Evolutionary conservation across 306 rosid genomes (phyloP), one percentile per base, ranked within the genome.

Genomic region (Vigna mungo): DNA sequence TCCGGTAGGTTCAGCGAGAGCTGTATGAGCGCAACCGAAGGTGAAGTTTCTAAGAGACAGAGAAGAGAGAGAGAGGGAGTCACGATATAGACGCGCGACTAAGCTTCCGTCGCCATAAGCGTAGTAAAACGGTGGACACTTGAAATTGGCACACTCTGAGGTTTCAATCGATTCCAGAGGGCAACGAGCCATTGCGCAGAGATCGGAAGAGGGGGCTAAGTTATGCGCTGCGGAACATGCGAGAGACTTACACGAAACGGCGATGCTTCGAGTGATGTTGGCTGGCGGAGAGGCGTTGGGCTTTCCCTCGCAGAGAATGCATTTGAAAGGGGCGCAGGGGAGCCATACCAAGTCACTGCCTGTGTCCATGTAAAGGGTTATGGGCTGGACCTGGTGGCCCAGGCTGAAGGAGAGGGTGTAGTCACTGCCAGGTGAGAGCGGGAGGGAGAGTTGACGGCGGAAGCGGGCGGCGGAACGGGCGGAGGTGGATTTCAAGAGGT

Each of bases 341-440:
- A 91, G 87, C 98, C 98, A 93, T 17, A 91, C 98, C 0, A 93
- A 88, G 85, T 93, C 98, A 66, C 92, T 87, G 54, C 98, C 97
- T 0, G 98, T 93, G 79, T 93, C 98, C 98, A 93, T 93, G 80
- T 88, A 93, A 34, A 93, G 90, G 4, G 93, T 88, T 18, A 91
- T 77, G 49, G 80, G 81, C 58, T 89, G 94, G 12, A 83, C 81
- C 58, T 56, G 21, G 2, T 86, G 63, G 71, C 81, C 85, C 23
- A 91, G 71, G 20, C 81, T 85, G 87, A 93, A 85, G 3, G 95
- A 85, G 73, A 93, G 93, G 0, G 96, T 91, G 68, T 93, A 93
- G 71, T 91, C 98, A 21, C 92, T 87, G 11, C 98, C 98, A 0
- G 97, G 90, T 3, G 96, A 76, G 62, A 93, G 98, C 0, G 98